Base-by-base conservation (phyloP, 2,329 filamentous ascomycete species). In the Aureobasidium sp. region DNA sequence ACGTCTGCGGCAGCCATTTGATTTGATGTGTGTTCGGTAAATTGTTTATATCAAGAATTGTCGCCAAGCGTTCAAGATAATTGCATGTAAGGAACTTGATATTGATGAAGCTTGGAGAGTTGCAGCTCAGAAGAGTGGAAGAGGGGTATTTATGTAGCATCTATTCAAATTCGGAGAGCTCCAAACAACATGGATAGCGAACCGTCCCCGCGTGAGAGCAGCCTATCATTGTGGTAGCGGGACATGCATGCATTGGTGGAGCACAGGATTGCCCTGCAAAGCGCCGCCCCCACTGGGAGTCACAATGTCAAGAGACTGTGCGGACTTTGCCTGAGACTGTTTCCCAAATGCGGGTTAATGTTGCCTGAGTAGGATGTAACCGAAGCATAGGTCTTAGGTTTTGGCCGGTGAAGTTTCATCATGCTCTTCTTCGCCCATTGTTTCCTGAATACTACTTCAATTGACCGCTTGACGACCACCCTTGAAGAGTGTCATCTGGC, bases 1-100 rank as follows among this genome's bases (percentile, higher is more conserved):
- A 68, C 67, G 48, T 70, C 70, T 21, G 67, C 68, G 30, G 68
- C 61, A 37, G 68, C 66, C 68, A 73, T 73, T 13, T 25, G 11
- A 14, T 10, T 10, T 4, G 29, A 36, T 4, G 8, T 34, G 54
- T 13, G 21, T 13, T 16, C 41, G 36, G 13, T 11, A 16, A 5
- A 21, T 25, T 11, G 36, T 32, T 36, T 21, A 5, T 30, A 30
- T 30, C 34, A 21, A 34, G 27, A 47, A 29, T 34, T 16, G 25
- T 16, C 25, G 13, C 34, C 21, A 53, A 29, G 21, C 27, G 9
- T 34, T 16, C 5, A 11, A 16, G 30, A 44, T 1, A 21, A 21
- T 21, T 21, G 6, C 7, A 32, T 29, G 21, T 16, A 2, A 21
- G 3, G 1, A 21, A 21, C 21, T 50, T 34, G n/a, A 2, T 42